Percentiles rank a stretch among this genome's conserved stretches.
Evolutionary conservation across 306 rosid species (phyloP).

Genomic region (Acacia confusa): DNA sequence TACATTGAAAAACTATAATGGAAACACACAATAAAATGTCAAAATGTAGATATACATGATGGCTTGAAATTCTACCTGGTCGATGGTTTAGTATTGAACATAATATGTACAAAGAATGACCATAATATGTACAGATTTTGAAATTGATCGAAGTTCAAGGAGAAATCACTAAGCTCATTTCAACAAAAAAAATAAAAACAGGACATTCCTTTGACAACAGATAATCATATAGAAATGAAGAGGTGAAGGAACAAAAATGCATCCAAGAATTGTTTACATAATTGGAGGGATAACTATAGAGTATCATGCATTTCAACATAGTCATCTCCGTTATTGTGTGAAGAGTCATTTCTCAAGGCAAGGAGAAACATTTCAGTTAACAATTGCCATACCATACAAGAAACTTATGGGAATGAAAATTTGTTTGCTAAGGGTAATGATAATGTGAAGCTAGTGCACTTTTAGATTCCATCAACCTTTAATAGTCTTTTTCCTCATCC

Average conservation of each 20-base stretch:
- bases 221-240: no score
- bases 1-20: neutral
- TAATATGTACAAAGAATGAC: neutral
- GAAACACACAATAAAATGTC: neutral
- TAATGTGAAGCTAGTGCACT: neutral
- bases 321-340: neutral
- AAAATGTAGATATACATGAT: neutral
- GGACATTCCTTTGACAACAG: no score
- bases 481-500: neutral
- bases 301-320: neutral
- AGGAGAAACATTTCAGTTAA: neutral
- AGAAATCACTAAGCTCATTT: no score
- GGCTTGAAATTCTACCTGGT: neutral
- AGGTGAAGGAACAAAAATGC: no score
- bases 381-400: neutral
- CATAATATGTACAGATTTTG: no score
- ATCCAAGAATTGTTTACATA: neutral
- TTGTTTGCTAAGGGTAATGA: neutral
- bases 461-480: neutral
- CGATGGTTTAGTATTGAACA: neutral
- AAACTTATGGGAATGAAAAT: neutral
- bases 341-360: neutral
- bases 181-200: no score
- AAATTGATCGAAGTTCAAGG: no score
- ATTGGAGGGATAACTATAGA: conserved; percentile 9